Evolutionary conservation across 2,329 filamentous ascomycete species (phyloP), one percentile per base, ranked within the genome.

Genomic region (Seiridium unicorne): DNA sequence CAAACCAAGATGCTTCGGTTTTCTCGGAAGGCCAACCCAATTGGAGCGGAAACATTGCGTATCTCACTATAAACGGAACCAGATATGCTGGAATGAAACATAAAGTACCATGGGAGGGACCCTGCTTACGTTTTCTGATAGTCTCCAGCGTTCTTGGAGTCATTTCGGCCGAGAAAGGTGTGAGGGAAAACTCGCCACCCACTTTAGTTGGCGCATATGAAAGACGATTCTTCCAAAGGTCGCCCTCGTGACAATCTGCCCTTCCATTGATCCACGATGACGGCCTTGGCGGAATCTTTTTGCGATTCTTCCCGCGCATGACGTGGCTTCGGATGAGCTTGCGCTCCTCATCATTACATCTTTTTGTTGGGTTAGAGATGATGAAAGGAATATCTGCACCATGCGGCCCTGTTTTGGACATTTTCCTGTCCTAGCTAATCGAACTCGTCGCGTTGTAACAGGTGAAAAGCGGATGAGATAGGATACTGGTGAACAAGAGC

Each of bases 241-340:
- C 18, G 18, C 18, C 18, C 18, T 26, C 18, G 18, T 26, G 18
- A 26, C 18, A 26, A 26, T 26, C 18, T 26, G 18, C 18, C 18
- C 18, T 26, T 26, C 18, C 18, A 38, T 11, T 38, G 32, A 38
- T 42, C 53, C 36, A 44, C n/a, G 38, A 55, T 42, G 3, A 18
- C 26, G 53, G 53, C 11, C 35, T n/a, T 42, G 32, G 4, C 8
- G 53, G 53, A 10, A 13, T 31, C 54, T 3, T 56, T 34, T 56
- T 56, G 40, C 54, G 34, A 31, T 56, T 56, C 54, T 56, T 56
- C 11, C 42, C 54, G 18, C 54, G 54, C 54, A 56, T 44, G 5
- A 44, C 53, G 34, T 56, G 54, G 54, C 42, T 56, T 2, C 54
- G 54, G 54, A 56, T 44, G 13, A 56, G 13, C 18, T 44, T 44